Base-by-base conservation (phyloP, 2,329 filamentous ascomycete species). In the Rugonectria rugulosa region DNA sequence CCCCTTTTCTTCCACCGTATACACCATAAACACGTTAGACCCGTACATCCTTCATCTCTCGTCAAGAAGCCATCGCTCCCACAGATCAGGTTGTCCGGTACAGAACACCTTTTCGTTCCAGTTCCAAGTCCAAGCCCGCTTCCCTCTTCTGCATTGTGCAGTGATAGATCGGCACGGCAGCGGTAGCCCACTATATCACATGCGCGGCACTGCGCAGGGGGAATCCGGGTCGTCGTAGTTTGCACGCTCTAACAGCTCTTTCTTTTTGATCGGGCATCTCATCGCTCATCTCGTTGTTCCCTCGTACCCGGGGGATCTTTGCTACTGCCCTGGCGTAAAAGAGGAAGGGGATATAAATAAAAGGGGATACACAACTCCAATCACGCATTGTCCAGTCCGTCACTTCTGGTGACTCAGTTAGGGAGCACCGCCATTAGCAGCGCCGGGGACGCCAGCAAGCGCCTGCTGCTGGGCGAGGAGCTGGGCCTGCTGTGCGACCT, bases 401-500 rank as follows among this genome's bases (percentile, higher is more conserved):
- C 52, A 46, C 44, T 38, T 20, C 42, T 37, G 34, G 15, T 31
- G 32, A 34, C 57, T 36, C 17, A 36, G 43, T 60, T 68, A 69
- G 41, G 63, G 67, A 37, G 60, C 63, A 52, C 66, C 66, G 12
- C 66, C 66, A 51, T 68, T 68, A 36, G 61, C 44, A 24, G 60
- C 63, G 38, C 65, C 60, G 17, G 59, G 52, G 19, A 40, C 56
- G 24, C 57, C 56, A 24, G 53, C 51, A 45, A 67, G 56, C 38
- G 60, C 65, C 48, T 71, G 67, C 57, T 72, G 69, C 45, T 68
- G 67, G 20, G 63, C 67, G 19, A 70, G 53, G 14, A 67, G 59
- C 43, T 70, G 66, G 10, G 61, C 66, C 50, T 68, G 64, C 57
- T 70, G 67, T 17, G 75, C 77, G 47, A 78, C 73, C 63, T 79